These are phyloP conservation scores for Aureobasidium sp. DNA, from an alignment of 2,329 filamentous ascomycete species.

Conservation along the genomic window DNA sequence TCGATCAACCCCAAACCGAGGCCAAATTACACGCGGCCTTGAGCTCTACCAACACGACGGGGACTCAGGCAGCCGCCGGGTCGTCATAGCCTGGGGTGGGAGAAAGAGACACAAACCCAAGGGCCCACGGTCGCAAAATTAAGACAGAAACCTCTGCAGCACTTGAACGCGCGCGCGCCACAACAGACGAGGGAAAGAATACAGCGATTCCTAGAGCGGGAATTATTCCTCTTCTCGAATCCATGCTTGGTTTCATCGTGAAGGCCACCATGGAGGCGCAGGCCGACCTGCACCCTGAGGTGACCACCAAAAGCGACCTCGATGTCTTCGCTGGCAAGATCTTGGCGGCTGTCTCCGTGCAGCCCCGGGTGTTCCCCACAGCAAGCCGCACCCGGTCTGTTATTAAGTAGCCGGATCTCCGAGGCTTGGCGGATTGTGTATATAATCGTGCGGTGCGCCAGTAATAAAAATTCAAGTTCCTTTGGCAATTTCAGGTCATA, in stretches of 20 bases:
- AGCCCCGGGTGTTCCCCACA: not conserved
- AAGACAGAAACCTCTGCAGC: not conserved
- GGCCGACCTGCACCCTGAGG: not conserved
- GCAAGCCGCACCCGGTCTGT: not conserved
- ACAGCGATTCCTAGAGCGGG: not conserved
- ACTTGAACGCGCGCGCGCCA: not conserved
- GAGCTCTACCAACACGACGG: not conserved
- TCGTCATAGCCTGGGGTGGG: not conserved
- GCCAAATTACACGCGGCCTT: conserved; percentile 2
- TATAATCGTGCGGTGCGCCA: too few species aligned
- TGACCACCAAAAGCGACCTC: not conserved
- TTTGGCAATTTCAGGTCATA: too few species aligned
- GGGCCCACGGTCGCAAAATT: not conserved
- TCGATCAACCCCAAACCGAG: not conserved
- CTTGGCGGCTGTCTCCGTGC: not conserved
- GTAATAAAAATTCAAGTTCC: too few species aligned
- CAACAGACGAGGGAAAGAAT: not conserved
- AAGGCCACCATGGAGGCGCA: not conserved
- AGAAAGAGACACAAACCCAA: not conserved
- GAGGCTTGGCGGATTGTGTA: too few species aligned
- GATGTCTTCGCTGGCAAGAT: not conserved
- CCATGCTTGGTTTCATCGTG: not conserved
- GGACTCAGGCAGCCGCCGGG: not conserved
- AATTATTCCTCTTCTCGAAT: not conserved
- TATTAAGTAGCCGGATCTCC: too few species aligned